Percentiles rank a stretch among this genome's conserved stretches.
Conservation (phyloP, 1,284 basidiomycete species). For the Fomes fomentarius region DNA sequence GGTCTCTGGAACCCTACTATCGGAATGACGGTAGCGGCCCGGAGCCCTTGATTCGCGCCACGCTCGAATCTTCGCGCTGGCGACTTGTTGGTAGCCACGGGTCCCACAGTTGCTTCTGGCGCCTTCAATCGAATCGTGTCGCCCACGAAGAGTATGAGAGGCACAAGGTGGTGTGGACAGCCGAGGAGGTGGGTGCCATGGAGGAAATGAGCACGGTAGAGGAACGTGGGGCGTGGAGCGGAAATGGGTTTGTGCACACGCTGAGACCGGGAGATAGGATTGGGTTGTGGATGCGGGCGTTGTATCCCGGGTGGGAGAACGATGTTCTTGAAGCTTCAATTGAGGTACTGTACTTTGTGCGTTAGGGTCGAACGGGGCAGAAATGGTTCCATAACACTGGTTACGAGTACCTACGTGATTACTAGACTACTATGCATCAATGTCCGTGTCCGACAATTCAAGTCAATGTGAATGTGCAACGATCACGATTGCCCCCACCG, state of each 20-base stretch:
- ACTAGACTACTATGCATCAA: too few species aligned
- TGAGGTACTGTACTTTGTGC: not conserved
- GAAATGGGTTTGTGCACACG: not conserved
- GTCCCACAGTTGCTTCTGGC: not conserved
- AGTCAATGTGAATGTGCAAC: too few species aligned
- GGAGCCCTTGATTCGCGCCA: not conserved
- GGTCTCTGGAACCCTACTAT: not conserved
- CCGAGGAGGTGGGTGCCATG: not conserved
- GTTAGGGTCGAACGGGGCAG: too few species aligned
- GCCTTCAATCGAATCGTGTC: slow-evolving; percentile 9
- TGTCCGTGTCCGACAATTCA: too few species aligned
- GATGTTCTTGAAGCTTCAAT: not conserved
- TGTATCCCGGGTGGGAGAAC: not conserved
- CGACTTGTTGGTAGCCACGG: not conserved
- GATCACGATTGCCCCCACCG: too few species aligned
- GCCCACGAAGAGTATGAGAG: not conserved
- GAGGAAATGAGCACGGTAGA: not conserved
- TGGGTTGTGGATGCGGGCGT: not conserved
- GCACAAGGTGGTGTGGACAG: slow-evolving; percentile 3
- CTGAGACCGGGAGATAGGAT: not conserved
- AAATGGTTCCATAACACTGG: too few species aligned
- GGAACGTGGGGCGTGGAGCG: slow-evolving; percentile 1
- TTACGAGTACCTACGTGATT: too few species aligned
- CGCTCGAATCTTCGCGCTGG: not conserved
- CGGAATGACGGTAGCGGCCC: not conserved